Base-by-base conservation (phyloP, 352 stramenopile species). In the Phytophthora megakarya region DNA sequence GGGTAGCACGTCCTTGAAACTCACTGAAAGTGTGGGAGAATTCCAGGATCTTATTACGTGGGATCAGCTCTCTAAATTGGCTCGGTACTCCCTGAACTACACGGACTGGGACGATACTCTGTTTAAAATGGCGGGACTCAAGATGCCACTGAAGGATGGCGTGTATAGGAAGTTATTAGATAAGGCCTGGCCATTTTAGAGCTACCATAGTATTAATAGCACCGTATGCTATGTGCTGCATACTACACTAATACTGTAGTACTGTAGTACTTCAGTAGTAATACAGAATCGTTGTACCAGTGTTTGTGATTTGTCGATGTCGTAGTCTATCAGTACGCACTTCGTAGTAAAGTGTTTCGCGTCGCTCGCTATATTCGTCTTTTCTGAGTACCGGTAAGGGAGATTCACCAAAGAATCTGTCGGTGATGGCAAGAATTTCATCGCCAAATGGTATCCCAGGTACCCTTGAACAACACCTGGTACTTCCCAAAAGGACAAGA, bases 21-120 rank as follows among this genome's bases (percentile, higher is more conserved):
- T 67, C 12, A 72, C 64, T 0, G 64, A 72, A 56, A 58, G 48
- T 15, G 25, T 22, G 6, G 64, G 64, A 12, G 58, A 72, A 43
- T 65, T 57, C 12, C 64, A 72, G 47, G 64, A 72, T 25, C 64
- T 68, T 19, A 65, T 72, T 37, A 65, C 56, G 47, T 72, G 64
- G 64, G 45, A 68, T 15, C 43, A 72, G 18, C 58, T 72, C 18
- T 56, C 64, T 4, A 54, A 45, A 13, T 23, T 68, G 64, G 64
- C 57, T 13, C 57, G 38, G 18, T 46, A 72, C 37, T 67, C 64
- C 18, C 40, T 72, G 5, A 72, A 64, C 21, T 26, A 61, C 58
- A 68, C 58, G 8, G 50, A 72, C 35, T 72, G 64, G 64, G 56
- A 72, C 32, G 45, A 65, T 22, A 61, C 62, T 22, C 49, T 12